Evolutionary conservation across 2,329 filamentous ascomycete species (phyloP), one percentile per base, ranked within the genome.

Genomic region (Aureobasidium subglaciale): DNA sequence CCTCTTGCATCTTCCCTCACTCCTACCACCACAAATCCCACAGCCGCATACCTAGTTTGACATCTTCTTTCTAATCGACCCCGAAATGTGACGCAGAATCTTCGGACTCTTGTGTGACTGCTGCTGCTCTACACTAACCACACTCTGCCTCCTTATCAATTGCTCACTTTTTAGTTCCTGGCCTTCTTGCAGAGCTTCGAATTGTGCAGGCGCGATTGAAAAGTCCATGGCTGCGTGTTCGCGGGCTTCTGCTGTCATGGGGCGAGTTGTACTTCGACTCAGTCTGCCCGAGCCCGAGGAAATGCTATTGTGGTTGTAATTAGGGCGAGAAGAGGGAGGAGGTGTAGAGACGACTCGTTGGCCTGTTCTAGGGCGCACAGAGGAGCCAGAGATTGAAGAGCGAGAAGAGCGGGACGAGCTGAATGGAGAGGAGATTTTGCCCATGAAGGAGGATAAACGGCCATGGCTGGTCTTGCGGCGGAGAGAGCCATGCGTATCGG

Each of bases 31-130:
- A 11, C 27, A 30, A n/a, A 38, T 3, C 16, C 16, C 37, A 40
- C 16, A 25, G 9, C 9, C n/a, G 5, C 20, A 42, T 10, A 42
- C 16, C 18, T 13, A 4, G 18, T 34, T 24, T 20, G 34, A 52
- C 48, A 41, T 40, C 25, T 52, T 52, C 48, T 22, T 52, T 35
- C 48, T 40, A 16, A 52, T 52, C 2, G 35, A 40, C 11, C 48
- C 48, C 10, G 48, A 52, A 11, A 52, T 40, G 22, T 52, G 34
- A 9, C 48, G 30, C 24, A 52, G 7, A 5, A 52, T 32, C 24
- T 35, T 30, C 9, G 48, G 34, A 24, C 34, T 52, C n/a, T 41
- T 52, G 11, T 40, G 34, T n/a, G n/a, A n/a, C 24, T 40, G 46
- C 10, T 22, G 48, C 4, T 41, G 48, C 16, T 40, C 35, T n/a